phyloP scores from a whole-genome alignment of 148 eudicot genomes.

The Vaccinium darrowii region DNA sequence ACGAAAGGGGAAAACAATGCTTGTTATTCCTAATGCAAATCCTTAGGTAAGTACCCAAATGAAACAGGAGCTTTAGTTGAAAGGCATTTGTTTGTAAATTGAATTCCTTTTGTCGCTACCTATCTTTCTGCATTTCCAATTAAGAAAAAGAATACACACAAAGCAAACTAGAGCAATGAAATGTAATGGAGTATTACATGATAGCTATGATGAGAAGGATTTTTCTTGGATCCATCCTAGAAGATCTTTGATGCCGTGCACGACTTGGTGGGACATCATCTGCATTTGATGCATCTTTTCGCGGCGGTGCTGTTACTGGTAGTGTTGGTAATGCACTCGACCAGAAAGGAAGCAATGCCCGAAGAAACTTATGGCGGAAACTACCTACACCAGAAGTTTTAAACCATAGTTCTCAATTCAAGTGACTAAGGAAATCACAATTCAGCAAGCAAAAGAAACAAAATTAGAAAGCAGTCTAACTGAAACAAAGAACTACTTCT shows the following conservation, averaged over 20 bases:
- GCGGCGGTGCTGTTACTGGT: conserved; percentile 88
- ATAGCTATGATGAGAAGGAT: conserved; percentile 89
- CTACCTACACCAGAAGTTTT: conserved; percentile 45
- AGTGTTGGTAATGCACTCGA: conserved; percentile 87
- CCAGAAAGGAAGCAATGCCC: conserved; percentile 90
- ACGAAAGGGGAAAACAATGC: no score
- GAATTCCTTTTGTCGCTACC: no score
- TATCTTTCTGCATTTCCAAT: not conserved
- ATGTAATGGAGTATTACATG: conserved; percentile 51
- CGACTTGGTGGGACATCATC: conserved; percentile 77
- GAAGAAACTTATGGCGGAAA: conserved; percentile 75
- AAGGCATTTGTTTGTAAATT: not conserved
- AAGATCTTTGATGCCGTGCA: conserved; percentile 59
- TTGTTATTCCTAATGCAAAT: not conserved
- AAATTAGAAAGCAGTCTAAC: not conserved
- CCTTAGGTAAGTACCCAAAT: not conserved
- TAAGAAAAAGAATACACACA: not conserved
- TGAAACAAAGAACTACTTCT: not conserved
- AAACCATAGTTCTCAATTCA: conserved; percentile 4
- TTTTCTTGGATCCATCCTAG: conserved; percentile 97
- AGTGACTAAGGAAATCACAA: not conserved
- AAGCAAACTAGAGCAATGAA: not conserved
- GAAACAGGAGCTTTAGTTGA: not conserved
- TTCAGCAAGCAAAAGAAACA: conserved; percentile 1
- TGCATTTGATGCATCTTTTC: conserved; percentile 63